These are phyloP conservation scores for Rhodotorula sp. DNA, from an alignment of 1,284 basidiomycete genomes.

Conservation along the genomic window DNA sequence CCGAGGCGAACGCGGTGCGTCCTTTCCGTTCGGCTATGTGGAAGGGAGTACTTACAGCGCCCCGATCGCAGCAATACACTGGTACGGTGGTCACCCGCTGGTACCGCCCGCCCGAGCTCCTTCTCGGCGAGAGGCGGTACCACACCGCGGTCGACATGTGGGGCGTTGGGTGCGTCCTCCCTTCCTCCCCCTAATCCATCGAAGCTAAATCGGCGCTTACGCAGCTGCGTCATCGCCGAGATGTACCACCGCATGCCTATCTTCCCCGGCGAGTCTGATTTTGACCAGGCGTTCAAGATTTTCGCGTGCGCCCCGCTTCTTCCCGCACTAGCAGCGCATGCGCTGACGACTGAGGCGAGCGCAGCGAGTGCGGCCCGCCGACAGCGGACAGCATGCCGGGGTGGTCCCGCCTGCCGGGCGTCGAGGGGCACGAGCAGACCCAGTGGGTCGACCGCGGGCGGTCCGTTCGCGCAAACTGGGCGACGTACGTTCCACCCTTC, in stretches of 20 bases:
- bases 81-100: conserved; percentile 98
- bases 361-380: conserved; percentile 35
- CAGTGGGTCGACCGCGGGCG: conserved; percentile 11
- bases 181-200: not conserved
- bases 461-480: conserved; percentile 5
- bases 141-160: conserved; percentile 95
- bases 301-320: conserved; percentile 69
- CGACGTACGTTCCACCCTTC: conserved; percentile 3
- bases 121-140: conserved; percentile 84
- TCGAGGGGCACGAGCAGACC: conserved; percentile 62
- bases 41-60: not conserved
- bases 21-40: not conserved
- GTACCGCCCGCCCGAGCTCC: conserved; percentile 95
- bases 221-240: conserved; percentile 87
- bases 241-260: conserved; percentile 91
- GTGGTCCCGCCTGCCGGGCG: conserved; percentile 63
- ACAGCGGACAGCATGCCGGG: conserved; percentile 29
- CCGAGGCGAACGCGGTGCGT: conserved; percentile 28
- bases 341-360: not conserved
- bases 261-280: conserved; percentile 80
- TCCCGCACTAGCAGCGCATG: no score
- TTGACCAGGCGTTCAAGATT: conserved; percentile 88
- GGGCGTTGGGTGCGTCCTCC: conserved; percentile 82
- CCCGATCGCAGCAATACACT: conserved; percentile 65
- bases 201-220: conserved; percentile 13